Conservation (phyloP, 2,329 filamentous ascomycete genomes). For the Xylariaceae sp. region DNA sequence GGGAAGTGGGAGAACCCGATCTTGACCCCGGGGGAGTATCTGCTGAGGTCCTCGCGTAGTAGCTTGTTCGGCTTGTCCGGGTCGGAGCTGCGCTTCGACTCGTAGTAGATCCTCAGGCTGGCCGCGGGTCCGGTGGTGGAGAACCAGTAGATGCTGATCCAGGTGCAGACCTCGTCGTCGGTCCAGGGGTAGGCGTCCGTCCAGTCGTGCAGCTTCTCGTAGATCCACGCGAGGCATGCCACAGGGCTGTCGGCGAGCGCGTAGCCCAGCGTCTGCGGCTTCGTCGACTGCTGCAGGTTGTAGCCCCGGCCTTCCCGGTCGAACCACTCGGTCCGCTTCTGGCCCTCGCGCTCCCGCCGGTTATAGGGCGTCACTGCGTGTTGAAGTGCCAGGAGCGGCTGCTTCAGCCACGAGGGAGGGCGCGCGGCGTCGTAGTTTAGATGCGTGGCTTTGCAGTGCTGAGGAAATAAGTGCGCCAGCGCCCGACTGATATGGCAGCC, state of each 20-base stretch:
- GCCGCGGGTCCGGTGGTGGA: conserved; percentile 62
- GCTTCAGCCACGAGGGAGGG: conserved; percentile 43
- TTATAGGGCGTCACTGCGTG: conserved; percentile 51
- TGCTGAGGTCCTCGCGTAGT: conserved; percentile 7
- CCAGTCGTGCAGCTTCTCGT: conserved; percentile 77
- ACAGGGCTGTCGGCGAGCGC: conserved; percentile 64
- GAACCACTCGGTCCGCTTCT: conserved; percentile 55
- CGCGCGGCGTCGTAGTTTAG: conserved; percentile 49
- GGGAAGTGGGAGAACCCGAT: conserved; percentile 50
- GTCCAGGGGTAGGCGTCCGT: conserved; percentile 67
- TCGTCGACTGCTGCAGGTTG: conserved; percentile 55
- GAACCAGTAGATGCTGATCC: conserved; percentile 70
- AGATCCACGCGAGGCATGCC: conserved; percentile 69
- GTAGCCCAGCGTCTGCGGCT: conserved; percentile 68
- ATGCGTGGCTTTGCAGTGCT: conserved; percentile 53
- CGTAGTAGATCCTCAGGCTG: conserved; percentile 67
- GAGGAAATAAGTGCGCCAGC: conserved; percentile 54
- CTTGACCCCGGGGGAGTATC: conserved; percentile 34
- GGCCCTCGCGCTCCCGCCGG: conserved; percentile 43
- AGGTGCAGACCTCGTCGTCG: conserved; percentile 70
- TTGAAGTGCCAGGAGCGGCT: conserved; percentile 53
- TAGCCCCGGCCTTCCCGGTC: conserved; percentile 52
- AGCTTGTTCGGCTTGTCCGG: conserved; percentile 19
- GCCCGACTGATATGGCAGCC: conserved; percentile 60
- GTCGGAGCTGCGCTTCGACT: conserved; percentile 42